phyloP scores from a whole-genome alignment of 805 yeast species.

The Candida quercuum region DNA sequence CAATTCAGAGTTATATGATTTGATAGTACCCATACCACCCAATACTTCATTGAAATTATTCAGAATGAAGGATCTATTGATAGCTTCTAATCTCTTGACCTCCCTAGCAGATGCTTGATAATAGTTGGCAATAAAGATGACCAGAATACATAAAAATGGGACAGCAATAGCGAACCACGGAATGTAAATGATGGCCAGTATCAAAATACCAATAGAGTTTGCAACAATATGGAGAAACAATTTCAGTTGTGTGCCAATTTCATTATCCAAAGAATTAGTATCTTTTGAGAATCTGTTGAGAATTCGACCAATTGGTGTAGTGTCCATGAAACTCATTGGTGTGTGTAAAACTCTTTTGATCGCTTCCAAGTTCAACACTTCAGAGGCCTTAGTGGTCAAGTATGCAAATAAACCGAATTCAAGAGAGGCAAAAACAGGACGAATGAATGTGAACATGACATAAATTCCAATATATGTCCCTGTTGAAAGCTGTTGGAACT shows the following conservation, averaged over 20 bases:
- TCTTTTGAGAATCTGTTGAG: constrained; percentile 80
- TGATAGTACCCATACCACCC: constrained; percentile 60
- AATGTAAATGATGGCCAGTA: constrained; percentile 59
- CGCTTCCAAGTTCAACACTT: constrained; percentile 37
- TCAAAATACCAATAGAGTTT: constrained; percentile 49
- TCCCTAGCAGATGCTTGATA: constrained; percentile 73
- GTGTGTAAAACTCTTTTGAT: constrained; percentile 53
- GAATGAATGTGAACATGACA: constrained; percentile 47
- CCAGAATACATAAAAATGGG: constrained; percentile 42
- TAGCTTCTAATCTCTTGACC: constrained; percentile 69
- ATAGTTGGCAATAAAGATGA: constrained; percentile 39
- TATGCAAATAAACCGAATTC: no score
- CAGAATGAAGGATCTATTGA: constrained; percentile 62
- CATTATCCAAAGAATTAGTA: constrained; percentile 75
- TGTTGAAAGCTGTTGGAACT: constrained; percentile 37
- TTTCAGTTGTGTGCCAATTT: constrained; percentile 58
- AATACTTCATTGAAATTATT: constrained; percentile 66
- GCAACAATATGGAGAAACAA: constrained; percentile 41
- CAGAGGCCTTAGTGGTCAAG: constrained; percentile 10
- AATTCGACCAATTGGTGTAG: constrained; percentile 79
- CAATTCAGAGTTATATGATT: constrained; percentile 41
- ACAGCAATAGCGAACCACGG: constrained; percentile 71
- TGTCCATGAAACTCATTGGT: constrained; percentile 77
- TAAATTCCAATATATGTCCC: constrained; percentile 62
- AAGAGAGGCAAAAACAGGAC: constrained; percentile 35